These are phyloP conservation scores for Exobasidium rhododendri DNA, from an alignment of 1,284 basidiomycete genomes.

Conservation along the genomic window DNA sequence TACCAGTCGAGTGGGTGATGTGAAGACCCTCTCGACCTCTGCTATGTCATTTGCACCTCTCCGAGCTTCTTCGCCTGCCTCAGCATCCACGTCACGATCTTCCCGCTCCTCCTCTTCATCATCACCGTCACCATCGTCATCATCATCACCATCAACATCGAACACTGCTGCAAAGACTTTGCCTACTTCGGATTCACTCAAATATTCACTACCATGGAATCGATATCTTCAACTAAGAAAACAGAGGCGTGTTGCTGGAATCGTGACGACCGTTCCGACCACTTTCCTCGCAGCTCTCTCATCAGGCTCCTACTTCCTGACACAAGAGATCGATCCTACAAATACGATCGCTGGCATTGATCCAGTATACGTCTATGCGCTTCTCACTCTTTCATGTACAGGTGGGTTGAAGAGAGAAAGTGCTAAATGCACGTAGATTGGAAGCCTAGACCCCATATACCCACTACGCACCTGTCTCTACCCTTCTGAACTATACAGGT, in stretches of 20 bases:
- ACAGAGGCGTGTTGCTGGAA: constrained; percentile 39
- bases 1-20: no score
- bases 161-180: not conserved
- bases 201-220: constrained; percentile 7
- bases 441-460: not conserved
- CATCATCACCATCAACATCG: not conserved
- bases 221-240: constrained; percentile 37
- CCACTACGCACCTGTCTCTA: not conserved
- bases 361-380: constrained; percentile 43
- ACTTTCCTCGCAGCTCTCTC: constrained; percentile 37
- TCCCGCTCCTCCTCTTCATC: not conserved
- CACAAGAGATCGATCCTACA: constrained; percentile 43
- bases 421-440: not conserved
- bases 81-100: not conserved
- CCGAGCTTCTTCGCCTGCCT: not conserved
- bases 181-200: no score
- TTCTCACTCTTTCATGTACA: constrained; percentile 41
- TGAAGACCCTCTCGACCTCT: not conserved
- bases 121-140: not conserved
- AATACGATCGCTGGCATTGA: constrained; percentile 45
- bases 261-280: constrained; percentile 47
- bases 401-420: constrained; percentile 14
- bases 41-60: not conserved
- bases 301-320: constrained; percentile 45
- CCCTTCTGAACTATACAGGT: not conserved